Percentiles rank a stretch among this genome's conserved stretches.
These are phyloP conservation scores for Pistacia vera DNA, from an alignment of 345 rosid genomes.

Conservation along the genomic window DNA sequence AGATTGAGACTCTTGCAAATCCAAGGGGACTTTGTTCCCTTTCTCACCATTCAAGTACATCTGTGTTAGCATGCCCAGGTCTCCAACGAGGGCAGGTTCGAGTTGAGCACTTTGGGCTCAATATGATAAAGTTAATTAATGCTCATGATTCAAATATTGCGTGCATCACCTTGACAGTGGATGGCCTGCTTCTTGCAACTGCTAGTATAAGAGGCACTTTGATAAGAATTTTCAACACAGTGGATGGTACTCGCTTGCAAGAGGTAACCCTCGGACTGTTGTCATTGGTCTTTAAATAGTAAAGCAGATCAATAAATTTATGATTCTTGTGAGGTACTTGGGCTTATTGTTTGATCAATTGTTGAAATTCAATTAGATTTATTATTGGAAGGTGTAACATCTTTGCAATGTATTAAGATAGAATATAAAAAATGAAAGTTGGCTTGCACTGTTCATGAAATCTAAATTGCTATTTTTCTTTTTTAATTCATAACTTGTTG, in stretches of 20 bases:
- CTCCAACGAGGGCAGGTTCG: conserved; percentile 81
- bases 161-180: conserved; percentile 80
- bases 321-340: background rate
- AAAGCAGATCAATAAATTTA: background rate
- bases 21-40: conserved; percentile 89
- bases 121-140: conserved; percentile 63
- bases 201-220: conserved; percentile 90
- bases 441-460: background rate
- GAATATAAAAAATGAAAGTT: background rate
- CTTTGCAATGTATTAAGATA: background rate
- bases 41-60: conserved; percentile 72
- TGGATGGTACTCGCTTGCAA: conserved; percentile 89
- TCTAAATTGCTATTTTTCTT: background rate
- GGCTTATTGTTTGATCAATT: background rate
- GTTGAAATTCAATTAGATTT: background rate
- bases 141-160: conserved; percentile 86
- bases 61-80: conserved; percentile 89
- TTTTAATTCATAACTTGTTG: background rate
- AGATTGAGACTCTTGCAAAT: conserved; percentile 79
- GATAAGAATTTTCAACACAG: conserved; percentile 86
- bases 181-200: conserved; percentile 91
- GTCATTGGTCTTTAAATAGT: background rate
- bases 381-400: background rate
- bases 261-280: conserved; percentile 51
- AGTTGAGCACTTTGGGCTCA: conserved; percentile 80